Conservation (phyloP, 2,329 filamentous ascomycete genomes). For the Nemania sp. region DNA sequence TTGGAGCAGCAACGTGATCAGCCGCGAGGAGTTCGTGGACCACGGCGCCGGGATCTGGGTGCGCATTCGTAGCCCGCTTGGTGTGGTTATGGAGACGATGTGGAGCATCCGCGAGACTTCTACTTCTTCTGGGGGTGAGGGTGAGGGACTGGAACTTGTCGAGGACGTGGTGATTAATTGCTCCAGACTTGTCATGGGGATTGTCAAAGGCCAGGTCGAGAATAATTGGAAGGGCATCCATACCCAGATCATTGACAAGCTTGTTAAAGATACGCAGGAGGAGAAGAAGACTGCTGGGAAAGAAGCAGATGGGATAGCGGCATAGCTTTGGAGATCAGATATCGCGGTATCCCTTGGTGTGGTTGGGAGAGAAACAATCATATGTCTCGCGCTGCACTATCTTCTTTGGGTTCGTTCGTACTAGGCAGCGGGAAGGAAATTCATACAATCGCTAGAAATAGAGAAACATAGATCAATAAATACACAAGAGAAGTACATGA, state of each 20-base stretch:
- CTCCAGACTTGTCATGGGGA: slow-evolving; percentile 51
- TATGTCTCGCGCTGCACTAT: too few relatives aligned
- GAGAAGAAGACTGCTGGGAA: too few relatives aligned
- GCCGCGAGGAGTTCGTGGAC: slow-evolving; percentile 57
- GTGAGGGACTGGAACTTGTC: slow-evolving; percentile 45
- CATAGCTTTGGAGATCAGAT: not conserved
- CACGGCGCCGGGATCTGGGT: slow-evolving; percentile 55
- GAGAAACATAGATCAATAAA: too few relatives aligned
- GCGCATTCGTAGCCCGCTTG: slow-evolving; percentile 54
- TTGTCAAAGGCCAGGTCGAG: slow-evolving; percentile 57
- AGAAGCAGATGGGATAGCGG: too few relatives aligned
- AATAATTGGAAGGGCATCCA: slow-evolving; percentile 55
- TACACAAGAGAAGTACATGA: too few relatives aligned
- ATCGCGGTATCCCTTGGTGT: not conserved
- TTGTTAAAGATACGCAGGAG: slow-evolving; percentile 43
- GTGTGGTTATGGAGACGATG: slow-evolving; percentile 55
- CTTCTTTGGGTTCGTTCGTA: too few relatives aligned
- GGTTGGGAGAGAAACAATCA: not conserved
- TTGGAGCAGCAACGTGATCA: slow-evolving; percentile 58
- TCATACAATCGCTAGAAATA: too few relatives aligned
- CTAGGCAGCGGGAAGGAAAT: too few relatives aligned
- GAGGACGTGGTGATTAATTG: slow-evolving; percentile 56
- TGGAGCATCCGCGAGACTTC: slow-evolving; percentile 48
- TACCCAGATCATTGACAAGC: slow-evolving; percentile 48
- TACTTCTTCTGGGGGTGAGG: too few relatives aligned